These are phyloP conservation scores for Pisolithus sp. DNA, from an alignment of 768 basidiomycete species.

Conservation along the genomic window DNA sequence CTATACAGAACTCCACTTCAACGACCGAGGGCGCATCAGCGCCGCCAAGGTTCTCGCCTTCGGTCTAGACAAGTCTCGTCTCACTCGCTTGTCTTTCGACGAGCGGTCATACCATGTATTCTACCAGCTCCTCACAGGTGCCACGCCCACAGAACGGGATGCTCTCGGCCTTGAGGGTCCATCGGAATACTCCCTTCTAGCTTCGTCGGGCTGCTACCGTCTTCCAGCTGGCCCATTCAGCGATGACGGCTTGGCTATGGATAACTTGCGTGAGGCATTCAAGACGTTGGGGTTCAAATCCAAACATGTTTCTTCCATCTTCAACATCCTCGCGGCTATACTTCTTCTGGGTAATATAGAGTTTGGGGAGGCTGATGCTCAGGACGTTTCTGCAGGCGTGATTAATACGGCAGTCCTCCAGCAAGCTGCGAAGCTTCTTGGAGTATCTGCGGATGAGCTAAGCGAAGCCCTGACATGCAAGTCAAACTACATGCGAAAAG, in stretches of 20 bases:
- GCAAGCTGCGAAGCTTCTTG: slow-evolving; percentile 43
- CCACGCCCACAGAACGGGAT: slow-evolving; percentile 50
- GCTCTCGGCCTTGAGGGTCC: slow-evolving; percentile 48
- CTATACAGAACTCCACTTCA: slow-evolving; percentile 59
- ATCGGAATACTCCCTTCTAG: slow-evolving; percentile 51
- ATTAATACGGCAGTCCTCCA: slow-evolving; percentile 42
- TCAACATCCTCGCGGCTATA: slow-evolving; percentile 46
- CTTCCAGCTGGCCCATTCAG: slow-evolving; percentile 59
- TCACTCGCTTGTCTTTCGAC: slow-evolving; percentile 47
- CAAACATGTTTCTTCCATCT: slow-evolving; percentile 51
- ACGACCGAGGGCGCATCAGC: slow-evolving; percentile 46
- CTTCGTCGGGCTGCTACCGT: slow-evolving; percentile 55
- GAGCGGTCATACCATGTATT: slow-evolving; percentile 63
- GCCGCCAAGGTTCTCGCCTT: slow-evolving; percentile 54
- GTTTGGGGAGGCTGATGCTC: slow-evolving; percentile 48
- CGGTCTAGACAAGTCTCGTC: slow-evolving; percentile 57
- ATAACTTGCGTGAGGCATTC: slow-evolving; percentile 50
- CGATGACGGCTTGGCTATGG: slow-evolving; percentile 53
- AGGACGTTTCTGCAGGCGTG: slow-evolving; percentile 49
- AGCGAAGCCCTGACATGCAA: slow-evolving; percentile 48
- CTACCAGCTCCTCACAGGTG: slow-evolving; percentile 59
- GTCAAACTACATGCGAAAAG: slow-evolving; percentile 53
- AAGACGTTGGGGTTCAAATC: slow-evolving; percentile 55
- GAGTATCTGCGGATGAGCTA: slow-evolving; percentile 48
- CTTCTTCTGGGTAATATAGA: slow-evolving; percentile 53